phyloP scores from a whole-genome alignment of 2,329 filamentous ascomycete species.

The Didymella lethalis region DNA sequence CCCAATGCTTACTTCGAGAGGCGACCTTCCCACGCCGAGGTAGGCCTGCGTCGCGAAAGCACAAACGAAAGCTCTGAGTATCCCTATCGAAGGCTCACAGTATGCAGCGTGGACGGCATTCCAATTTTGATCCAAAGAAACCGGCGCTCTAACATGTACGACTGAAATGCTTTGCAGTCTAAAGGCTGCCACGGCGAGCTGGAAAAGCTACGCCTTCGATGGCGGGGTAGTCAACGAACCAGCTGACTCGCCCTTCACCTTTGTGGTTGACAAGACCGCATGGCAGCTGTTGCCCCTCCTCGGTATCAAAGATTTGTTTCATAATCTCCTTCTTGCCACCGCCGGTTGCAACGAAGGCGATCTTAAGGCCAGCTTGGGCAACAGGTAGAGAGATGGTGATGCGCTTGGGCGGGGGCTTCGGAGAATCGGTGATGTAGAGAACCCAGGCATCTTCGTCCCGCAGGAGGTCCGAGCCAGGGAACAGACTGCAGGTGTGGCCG shows the following conservation, averaged over 20 bases:
- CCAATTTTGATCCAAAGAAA: slow-evolving; percentile 13
- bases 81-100: slow-evolving; percentile 17
- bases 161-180: slow-evolving; percentile 25
- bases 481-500: slow-evolving; percentile 95
- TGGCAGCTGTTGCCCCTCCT: slow-evolving; percentile 76
- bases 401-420: slow-evolving; percentile 88
- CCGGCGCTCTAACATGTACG: slow-evolving; percentile 1
- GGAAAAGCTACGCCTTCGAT: slow-evolving; percentile 87
- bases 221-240: slow-evolving; percentile 90
- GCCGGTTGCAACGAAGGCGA: slow-evolving; percentile 92
- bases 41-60: slow-evolving; percentile 40
- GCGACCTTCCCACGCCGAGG: slow-evolving; percentile 23
- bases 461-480: slow-evolving; percentile 87
- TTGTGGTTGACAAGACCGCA: slow-evolving; percentile 87
- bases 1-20: slow-evolving; percentile 36
- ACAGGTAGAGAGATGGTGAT: slow-evolving; percentile 95
- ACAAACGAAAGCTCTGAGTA: slow-evolving; percentile 28
- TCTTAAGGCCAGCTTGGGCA: slow-evolving; percentile 81
- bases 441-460: slow-evolving; percentile 92
- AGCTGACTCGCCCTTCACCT: slow-evolving; percentile 85
- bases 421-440: slow-evolving; percentile 87
- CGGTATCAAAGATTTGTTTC: slow-evolving; percentile 87
- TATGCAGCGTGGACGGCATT: slow-evolving; percentile 18
- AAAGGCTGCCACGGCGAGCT: slow-evolving; percentile 70
- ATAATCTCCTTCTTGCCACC: slow-evolving; percentile 88